Percentiles rank a stretch among this genome's conserved stretches.
These are phyloP conservation scores for Fusarium sp. DNA, from an alignment of 2,329 filamentous ascomycete genomes.

Conservation along the genomic window DNA sequence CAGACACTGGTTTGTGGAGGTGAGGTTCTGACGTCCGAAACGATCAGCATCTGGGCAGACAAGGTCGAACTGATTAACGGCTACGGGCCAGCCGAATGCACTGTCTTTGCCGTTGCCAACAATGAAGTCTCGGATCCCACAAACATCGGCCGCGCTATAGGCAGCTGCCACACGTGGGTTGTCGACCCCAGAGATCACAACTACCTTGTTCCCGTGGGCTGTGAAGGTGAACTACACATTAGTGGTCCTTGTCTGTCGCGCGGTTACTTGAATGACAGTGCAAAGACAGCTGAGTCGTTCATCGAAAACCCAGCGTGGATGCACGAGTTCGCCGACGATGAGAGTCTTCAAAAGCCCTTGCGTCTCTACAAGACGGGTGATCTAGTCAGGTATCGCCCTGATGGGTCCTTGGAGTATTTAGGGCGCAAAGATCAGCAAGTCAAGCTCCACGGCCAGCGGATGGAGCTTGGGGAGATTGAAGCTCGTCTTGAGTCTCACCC, in stretches of 20 bases:
- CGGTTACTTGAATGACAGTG: constrained; percentile 16
- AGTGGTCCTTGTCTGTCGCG: constrained; percentile 29
- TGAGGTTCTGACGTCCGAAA: constrained; percentile 33
- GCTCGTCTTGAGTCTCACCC: constrained; percentile 65
- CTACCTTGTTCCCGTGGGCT: constrained; percentile 27
- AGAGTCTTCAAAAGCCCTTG: fast-evolving
- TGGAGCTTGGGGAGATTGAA: constrained; percentile 59
- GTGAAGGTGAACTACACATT: constrained; percentile 39
- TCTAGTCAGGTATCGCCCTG: constrained; percentile 56
- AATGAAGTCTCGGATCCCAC: background rate
- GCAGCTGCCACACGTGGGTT: constrained; percentile 28
- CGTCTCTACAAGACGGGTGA: constrained; percentile 62
- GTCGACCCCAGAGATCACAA: constrained; percentile 38
- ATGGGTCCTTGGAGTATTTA: constrained; percentile 57
- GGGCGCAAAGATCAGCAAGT: constrained; percentile 61
- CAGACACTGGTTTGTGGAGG: constrained; percentile 38
- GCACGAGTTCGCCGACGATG: background rate
- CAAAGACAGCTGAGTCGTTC: constrained; percentile 1
- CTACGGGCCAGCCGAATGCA: constrained; percentile 42
- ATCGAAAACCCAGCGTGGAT: constrained; percentile 19
- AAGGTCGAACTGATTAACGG: constrained; percentile 39
- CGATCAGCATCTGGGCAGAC: constrained; percentile 32
- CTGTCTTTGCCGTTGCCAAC: constrained; percentile 29
- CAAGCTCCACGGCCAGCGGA: constrained; percentile 60
- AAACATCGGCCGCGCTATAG: constrained; percentile 19